phyloP scores from a whole-genome alignment of 306 rosid species.

The Astragalus membranaceus region DNA sequence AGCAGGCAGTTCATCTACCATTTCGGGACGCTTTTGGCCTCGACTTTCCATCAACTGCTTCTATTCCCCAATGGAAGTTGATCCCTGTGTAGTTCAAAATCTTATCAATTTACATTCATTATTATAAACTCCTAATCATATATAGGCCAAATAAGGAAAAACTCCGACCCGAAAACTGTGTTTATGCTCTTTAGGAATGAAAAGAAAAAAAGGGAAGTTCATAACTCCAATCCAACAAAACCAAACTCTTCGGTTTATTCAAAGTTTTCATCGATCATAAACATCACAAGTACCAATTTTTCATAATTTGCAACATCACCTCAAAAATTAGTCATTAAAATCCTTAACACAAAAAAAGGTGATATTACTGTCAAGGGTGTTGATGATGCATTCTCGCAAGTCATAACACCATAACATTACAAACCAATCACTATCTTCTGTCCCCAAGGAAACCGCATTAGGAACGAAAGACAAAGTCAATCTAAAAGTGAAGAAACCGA shows the following conservation, averaged over 20 bases:
- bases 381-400: conserved; percentile 12
- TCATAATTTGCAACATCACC: conserved; percentile 18
- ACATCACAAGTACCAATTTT: background rate
- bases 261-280: background rate
- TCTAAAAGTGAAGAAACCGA: conserved; percentile 7
- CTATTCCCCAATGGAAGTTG: conserved; percentile 21
- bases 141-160: background rate
- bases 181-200: background rate
- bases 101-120: conserved; percentile 13
- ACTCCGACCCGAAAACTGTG: background rate
- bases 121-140: conserved; percentile 11
- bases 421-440: background rate
- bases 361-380: background rate
- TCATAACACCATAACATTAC: background rate
- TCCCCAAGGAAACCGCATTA: conserved; percentile 2
- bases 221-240: conserved; percentile 24
- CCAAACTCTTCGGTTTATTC: background rate
- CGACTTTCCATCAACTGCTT: conserved; percentile 65
- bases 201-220: background rate
- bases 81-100: conserved; percentile 35
- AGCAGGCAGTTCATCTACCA: conserved; percentile 76
- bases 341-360: background rate
- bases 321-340: background rate
- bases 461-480: background rate
- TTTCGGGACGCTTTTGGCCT: conserved; percentile 83